Evolutionary conservation across 352 stramenopile genomes (phyloP).

Genomic region (Phytophthora podocarpi): DNA sequence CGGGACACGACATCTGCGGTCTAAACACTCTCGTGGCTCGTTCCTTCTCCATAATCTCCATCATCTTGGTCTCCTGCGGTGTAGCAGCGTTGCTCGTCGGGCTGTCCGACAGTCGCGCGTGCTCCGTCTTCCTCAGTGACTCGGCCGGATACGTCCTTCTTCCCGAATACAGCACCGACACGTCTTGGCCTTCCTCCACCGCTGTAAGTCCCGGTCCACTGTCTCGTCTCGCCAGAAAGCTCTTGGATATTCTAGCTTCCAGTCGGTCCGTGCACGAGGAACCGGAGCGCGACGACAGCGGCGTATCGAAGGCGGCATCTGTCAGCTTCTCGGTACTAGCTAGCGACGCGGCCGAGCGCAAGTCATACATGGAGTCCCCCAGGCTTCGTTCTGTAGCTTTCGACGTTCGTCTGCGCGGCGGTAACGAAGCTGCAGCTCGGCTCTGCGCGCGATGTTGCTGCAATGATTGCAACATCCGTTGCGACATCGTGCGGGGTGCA

Average conservation of each 20-base stretch:
- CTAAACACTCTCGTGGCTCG: slow-evolving; percentile 23
- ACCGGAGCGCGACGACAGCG: slow-evolving; percentile 31
- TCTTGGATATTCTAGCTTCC: slow-evolving; percentile 73
- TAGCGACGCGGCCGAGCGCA: slow-evolving; percentile 15
- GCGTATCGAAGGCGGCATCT: slow-evolving; percentile 23
- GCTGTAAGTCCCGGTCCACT: slow-evolving; percentile 10
- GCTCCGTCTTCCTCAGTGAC: slow-evolving; percentile 52
- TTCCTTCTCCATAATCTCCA: slow-evolving; percentile 43
- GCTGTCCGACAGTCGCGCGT: slow-evolving; percentile 49
- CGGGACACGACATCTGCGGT: slow-evolving; percentile 23
- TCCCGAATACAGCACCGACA: slow-evolving; percentile 59
- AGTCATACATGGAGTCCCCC: slow-evolving; percentile 13
- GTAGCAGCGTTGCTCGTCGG: background rate
- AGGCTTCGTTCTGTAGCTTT: background rate
- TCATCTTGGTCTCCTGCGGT: slow-evolving; percentile 43
- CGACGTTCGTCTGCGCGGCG: background rate
- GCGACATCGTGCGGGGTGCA: slow-evolving; percentile 49
- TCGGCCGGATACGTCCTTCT: slow-evolving; percentile 73
- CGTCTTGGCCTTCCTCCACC: slow-evolving; percentile 39
- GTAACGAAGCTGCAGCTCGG: slow-evolving; percentile 4
- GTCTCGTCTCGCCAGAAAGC: slow-evolving; percentile 39
- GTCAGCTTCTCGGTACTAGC: slow-evolving; percentile 8
- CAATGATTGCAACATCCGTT: slow-evolving; percentile 66
- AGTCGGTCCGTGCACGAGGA: slow-evolving; percentile 58
- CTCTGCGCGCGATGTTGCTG: slow-evolving; percentile 43